Evolutionary conservation across 2,329 filamentous ascomycete genomes (phyloP).

Genomic region (Lecanoromycetidae sp.): DNA sequence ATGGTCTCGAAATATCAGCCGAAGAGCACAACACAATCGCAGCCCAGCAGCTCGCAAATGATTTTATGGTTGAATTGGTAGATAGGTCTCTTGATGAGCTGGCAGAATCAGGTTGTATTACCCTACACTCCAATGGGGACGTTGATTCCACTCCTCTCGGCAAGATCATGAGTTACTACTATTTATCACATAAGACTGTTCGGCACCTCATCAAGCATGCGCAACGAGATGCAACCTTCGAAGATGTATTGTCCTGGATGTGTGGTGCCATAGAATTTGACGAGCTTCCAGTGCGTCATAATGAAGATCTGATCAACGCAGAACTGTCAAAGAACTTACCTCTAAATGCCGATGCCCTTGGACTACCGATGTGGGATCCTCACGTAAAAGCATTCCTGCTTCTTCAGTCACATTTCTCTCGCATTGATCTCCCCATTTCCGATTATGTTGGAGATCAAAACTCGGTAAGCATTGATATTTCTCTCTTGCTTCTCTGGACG

Average conservation of each 20-base stretch:
- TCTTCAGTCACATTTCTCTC: constrained; percentile 87
- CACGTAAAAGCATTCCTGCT: constrained; percentile 94
- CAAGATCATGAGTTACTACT: constrained; percentile 99
- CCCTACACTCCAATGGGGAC: constrained; percentile 73
- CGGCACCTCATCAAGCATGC: constrained; percentile 68
- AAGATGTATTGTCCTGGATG: constrained; percentile 84
- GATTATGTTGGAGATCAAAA: constrained; percentile 95
- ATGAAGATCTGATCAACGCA: constrained; percentile 93
- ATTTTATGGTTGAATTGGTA: constrained; percentile 89
- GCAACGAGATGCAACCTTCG: constrained; percentile 62
- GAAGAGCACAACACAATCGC: constrained; percentile 82
- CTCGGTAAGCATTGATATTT: no score
- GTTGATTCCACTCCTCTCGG: constrained; percentile 82
- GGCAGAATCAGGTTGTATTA: constrained; percentile 70
- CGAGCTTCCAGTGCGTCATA: constrained; percentile 92
- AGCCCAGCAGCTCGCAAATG: constrained; percentile 78
- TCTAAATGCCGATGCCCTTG: constrained; percentile 49
- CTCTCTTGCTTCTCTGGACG: no score
- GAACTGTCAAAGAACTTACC: constrained; percentile 76
- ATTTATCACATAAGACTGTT: constrained; percentile 88
- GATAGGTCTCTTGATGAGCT: constrained; percentile 74
- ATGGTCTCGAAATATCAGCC: constrained; percentile 83
- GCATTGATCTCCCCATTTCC: constrained; percentile 81
- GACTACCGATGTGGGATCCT: constrained; percentile 92
- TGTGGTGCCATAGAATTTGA: constrained; percentile 89